Percentiles rank a stretch among this genome's conserved stretches.
These are phyloP conservation scores for Verticillium longisporum DNA, from an alignment of 2,329 filamentous ascomycete genomes.

Conservation along the genomic window DNA sequence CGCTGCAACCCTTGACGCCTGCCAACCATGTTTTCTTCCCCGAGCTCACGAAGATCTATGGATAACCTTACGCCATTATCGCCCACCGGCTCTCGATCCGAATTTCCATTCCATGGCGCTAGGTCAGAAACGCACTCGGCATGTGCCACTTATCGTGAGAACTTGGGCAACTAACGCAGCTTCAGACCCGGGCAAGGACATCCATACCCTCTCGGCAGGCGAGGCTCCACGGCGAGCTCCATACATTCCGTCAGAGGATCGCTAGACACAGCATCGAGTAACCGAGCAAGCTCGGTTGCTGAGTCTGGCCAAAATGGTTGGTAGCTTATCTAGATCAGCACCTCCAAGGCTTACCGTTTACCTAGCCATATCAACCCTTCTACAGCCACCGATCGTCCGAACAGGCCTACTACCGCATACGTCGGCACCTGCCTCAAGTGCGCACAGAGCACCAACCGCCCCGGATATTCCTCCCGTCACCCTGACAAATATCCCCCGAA, in stretches of 20 bases:
- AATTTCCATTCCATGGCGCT: slow-evolving; percentile 46
- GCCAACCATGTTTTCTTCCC: slow-evolving; percentile 51
- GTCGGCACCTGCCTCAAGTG: slow-evolving; percentile 58
- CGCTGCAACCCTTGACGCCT: neutral
- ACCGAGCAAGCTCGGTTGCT: slow-evolving; percentile 47
- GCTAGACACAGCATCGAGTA: slow-evolving; percentile 60
- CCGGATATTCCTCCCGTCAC: slow-evolving; percentile 91
- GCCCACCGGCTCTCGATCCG: slow-evolving; percentile 41
- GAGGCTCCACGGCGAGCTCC: slow-evolving; percentile 82
- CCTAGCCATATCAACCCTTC: slow-evolving; percentile 82
- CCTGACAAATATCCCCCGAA: slow-evolving; percentile 76
- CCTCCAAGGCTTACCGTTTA: neutral
- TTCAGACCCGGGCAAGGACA: slow-evolving; percentile 13
- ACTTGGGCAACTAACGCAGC: neutral
- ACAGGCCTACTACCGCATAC: slow-evolving; percentile 80
- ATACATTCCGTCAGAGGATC: slow-evolving; percentile 81
- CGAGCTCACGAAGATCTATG: slow-evolving; percentile 55
- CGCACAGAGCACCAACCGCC: slow-evolving; percentile 76
- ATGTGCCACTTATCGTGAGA: neutral
- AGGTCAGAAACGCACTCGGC: slow-evolving; percentile 34
- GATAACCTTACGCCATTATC: slow-evolving; percentile 55
- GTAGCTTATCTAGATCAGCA: slow-evolving; percentile 9
- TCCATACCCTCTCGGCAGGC: slow-evolving; percentile 47
- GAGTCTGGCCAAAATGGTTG: slow-evolving; percentile 82
- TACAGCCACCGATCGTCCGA: slow-evolving; percentile 83